A percentile compares a stretch with the other conserved stretches of the same genome.
These are phyloP conservation scores for Kodamaea anthophila DNA, from an alignment of 1,139 yeast species.

Conservation along the genomic window DNA sequence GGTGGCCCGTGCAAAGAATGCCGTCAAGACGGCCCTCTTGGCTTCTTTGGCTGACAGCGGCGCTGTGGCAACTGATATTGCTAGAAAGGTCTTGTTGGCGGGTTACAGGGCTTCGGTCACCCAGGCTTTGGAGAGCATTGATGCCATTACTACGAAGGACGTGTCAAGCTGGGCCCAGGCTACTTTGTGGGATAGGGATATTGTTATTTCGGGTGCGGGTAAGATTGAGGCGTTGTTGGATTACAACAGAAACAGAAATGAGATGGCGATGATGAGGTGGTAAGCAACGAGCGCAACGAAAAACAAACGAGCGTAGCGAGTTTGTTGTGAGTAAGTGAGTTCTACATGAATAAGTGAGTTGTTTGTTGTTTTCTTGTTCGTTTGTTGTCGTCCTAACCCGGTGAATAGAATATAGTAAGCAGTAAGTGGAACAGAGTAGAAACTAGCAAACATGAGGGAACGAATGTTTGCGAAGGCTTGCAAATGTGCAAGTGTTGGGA, in stretches of 20 bases:
- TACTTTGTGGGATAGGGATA: constrained; percentile 77
- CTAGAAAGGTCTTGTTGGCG: constrained; percentile 50
- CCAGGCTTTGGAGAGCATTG: constrained; percentile 58
- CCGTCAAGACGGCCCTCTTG: constrained; percentile 58
- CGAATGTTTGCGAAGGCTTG: too few species aligned
- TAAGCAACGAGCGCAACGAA: constrained; percentile 13
- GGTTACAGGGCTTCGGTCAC: constrained; percentile 58
- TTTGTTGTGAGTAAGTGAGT: neutral
- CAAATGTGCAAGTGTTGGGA: too few species aligned
- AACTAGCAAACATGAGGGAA: too few species aligned
- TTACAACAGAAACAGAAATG: constrained; percentile 80
- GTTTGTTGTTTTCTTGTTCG: neutral
- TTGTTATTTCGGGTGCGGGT: constrained; percentile 78
- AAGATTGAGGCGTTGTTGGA: constrained; percentile 78
- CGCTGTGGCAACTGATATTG: constrained; percentile 53
- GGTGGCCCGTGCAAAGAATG: constrained; percentile 70
- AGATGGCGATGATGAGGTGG: constrained; percentile 83
- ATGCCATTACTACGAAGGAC: constrained; percentile 53
- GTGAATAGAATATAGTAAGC: too few species aligned
- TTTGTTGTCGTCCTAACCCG: too few species aligned
- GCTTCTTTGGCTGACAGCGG: constrained; percentile 39
- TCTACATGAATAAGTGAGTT: neutral
- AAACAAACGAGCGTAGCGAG: neutral
- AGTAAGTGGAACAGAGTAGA: too few species aligned
- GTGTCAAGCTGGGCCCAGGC: constrained; percentile 69